A percentile compares a stretch with the other conserved stretches of the same genome.
Conservation (phyloP, 768 basidiomycete species). For the Daedaleopsis nitida region DNA sequence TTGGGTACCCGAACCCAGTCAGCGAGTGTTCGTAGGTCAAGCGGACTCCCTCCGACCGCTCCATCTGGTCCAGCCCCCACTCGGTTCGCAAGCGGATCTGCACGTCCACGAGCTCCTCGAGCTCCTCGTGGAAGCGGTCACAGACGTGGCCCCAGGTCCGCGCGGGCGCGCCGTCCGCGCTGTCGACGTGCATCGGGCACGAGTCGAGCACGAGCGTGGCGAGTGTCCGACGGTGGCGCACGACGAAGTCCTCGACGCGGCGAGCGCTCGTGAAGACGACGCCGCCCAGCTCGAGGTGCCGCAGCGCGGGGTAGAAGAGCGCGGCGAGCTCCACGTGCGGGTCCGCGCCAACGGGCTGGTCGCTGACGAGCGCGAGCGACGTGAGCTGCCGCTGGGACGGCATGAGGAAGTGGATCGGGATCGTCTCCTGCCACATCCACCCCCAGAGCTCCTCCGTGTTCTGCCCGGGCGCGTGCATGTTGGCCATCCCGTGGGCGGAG, state of each 20-base stretch:
- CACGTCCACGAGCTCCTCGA: slow-evolving; percentile 13
- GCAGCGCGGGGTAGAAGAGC: slow-evolving; percentile 20
- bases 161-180: not conserved
- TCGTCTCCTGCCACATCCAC: slow-evolving; percentile 19
- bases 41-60: not conserved
- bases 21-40: slow-evolving; percentile 4
- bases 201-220: slow-evolving; percentile 19
- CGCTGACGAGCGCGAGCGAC: slow-evolving; percentile 21
- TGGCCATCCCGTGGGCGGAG: slow-evolving; percentile 8
- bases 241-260: slow-evolving; percentile 21
- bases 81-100: slow-evolving; percentile 7
- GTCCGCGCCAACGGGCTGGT: slow-evolving; percentile 22
- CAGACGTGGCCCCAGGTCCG: slow-evolving; percentile 18
- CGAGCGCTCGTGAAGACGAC: slow-evolving; percentile 15
- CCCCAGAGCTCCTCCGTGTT: slow-evolving; percentile 14
- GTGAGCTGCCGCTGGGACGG: slow-evolving; percentile 18
- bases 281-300: slow-evolving; percentile 14
- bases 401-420: slow-evolving; percentile 19
- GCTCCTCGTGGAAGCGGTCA: slow-evolving; percentile 17
- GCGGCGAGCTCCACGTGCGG: slow-evolving; percentile 20
- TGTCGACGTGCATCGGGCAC: slow-evolving; percentile 21
- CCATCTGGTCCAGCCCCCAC: slow-evolving; percentile 17
- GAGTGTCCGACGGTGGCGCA: slow-evolving; percentile 16
- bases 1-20: slow-evolving; percentile 1
- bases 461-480: slow-evolving; percentile 7